These are phyloP conservation scores for Oryza australiensis DNA, from an alignment of 176 grass and related monocot species.

Conservation along the genomic window DNA sequence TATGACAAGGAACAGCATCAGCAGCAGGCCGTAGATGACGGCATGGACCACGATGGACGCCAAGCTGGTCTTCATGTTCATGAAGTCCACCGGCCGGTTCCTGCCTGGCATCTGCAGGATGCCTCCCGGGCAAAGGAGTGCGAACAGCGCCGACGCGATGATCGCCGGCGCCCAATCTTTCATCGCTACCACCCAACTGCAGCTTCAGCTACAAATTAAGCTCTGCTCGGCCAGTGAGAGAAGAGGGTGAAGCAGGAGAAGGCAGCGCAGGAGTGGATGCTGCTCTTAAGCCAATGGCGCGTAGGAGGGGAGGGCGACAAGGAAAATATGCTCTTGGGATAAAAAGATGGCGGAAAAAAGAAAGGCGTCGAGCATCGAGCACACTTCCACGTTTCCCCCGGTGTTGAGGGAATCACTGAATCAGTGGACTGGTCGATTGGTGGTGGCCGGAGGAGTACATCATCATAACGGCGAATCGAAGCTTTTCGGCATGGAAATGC, in stretches of 20 bases:
- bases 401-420: slow-evolving; percentile 35
- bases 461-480: slow-evolving; percentile 25
- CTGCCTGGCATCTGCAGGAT: slow-evolving; percentile 87
- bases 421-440: slow-evolving; percentile 34
- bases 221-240: not conserved
- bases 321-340: not conserved
- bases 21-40: slow-evolving; percentile 57
- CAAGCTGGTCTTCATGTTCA: slow-evolving; percentile 78
- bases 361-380: slow-evolving; percentile 8
- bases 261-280: not conserved
- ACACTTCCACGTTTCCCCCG: slow-evolving; percentile 3
- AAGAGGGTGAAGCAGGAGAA: not conserved
- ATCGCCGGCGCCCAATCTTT: slow-evolving; percentile 81
- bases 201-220: not conserved
- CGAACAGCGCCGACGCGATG: slow-evolving; percentile 84
- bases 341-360: slow-evolving; percentile 28
- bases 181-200: slow-evolving; percentile 34
- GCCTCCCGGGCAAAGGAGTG: slow-evolving; percentile 72
- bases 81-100: slow-evolving; percentile 68
- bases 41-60: slow-evolving; percentile 81
- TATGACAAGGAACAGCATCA: slow-evolving; percentile 70
- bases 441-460: not conserved
- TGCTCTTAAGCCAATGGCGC: not conserved
- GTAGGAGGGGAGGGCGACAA: not conserved
- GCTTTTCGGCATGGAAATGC: slow-evolving; percentile 41